Conservation (phyloP, 306 rosid species). For the Acmispon strigosus region DNA sequence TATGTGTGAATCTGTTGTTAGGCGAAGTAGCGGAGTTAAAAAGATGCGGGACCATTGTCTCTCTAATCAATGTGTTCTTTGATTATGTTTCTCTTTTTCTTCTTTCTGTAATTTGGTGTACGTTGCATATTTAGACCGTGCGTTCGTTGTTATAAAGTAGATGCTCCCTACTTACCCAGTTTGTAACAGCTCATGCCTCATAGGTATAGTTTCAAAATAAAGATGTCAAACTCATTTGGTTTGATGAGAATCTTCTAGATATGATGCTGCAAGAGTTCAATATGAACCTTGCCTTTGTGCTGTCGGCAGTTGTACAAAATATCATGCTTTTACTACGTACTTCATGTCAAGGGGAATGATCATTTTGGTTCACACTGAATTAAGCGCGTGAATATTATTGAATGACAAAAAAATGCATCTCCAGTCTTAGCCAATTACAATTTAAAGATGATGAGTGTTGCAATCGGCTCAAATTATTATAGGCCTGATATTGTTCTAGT, state of each 20-base stretch:
- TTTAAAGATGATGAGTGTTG: not conserved
- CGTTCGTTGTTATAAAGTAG: not conserved
- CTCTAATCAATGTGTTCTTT: not conserved
- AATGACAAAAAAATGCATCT: not conserved
- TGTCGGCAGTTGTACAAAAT: not conserved
- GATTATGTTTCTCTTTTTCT: no score
- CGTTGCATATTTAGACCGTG: not conserved
- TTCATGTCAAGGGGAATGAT: not conserved
- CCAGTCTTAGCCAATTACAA: not conserved
- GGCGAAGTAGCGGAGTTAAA: conserved; percentile 10
- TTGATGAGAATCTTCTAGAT: not conserved
- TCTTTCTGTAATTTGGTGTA: no score
- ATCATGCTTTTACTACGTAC: not conserved
- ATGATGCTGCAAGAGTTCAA: not conserved
- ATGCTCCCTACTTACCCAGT: not conserved
- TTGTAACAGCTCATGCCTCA: not conserved
- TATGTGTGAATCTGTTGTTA: not conserved
- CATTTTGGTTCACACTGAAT: not conserved
- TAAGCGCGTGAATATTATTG: not conserved
- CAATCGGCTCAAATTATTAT: no score
- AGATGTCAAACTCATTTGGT: not conserved
- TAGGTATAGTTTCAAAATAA: not conserved
- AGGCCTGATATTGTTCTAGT: no score
- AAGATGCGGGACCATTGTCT: conserved; percentile 4
- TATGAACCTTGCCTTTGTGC: not conserved